These are phyloP conservation scores for Neurospora sp. DNA, from an alignment of 495 filamentous ascomycete species.

Conservation along the genomic window DNA sequence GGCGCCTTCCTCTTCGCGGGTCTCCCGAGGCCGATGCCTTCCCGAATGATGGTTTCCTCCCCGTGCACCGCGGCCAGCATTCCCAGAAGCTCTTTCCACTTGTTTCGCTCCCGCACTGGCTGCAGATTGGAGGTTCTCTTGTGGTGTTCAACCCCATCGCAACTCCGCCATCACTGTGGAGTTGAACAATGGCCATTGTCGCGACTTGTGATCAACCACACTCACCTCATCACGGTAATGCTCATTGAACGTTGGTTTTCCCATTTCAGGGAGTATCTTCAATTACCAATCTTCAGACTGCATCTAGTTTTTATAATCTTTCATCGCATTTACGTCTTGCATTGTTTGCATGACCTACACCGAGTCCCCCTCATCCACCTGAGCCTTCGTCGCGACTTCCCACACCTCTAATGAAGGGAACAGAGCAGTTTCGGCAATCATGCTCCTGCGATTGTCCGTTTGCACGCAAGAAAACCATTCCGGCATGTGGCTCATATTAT, in stretches of 20 bases:
- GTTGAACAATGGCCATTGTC: neutral
- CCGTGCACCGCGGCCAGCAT: neutral
- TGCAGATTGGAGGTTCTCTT: neutral
- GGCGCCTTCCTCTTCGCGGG: neutral
- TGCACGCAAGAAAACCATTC: too few species aligned
- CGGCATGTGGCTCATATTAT: neutral
- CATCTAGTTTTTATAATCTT: neutral
- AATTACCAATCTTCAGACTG: neutral
- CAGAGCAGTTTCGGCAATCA: neutral
- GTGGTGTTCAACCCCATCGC: neutral
- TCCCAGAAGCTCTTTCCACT: neutral
- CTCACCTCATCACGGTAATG: neutral
- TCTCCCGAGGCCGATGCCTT: neutral
- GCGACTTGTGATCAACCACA: neutral
- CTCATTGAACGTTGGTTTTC: neutral
- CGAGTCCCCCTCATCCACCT: neutral
- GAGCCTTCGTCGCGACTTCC: neutral
- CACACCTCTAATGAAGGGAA: neutral
- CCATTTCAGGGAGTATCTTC: too few species aligned
- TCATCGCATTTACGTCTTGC: neutral
- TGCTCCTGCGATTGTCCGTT: neutral
- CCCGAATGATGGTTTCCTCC: neutral
- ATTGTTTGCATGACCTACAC: neutral
- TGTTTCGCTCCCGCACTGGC: neutral
- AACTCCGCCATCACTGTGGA: neutral